Percentiles rank a stretch among this genome's conserved stretches.
These are phyloP conservation scores for Hypoxylon sp. DNA, from an alignment of 2,329 filamentous ascomycete genomes.

Conservation along the genomic window DNA sequence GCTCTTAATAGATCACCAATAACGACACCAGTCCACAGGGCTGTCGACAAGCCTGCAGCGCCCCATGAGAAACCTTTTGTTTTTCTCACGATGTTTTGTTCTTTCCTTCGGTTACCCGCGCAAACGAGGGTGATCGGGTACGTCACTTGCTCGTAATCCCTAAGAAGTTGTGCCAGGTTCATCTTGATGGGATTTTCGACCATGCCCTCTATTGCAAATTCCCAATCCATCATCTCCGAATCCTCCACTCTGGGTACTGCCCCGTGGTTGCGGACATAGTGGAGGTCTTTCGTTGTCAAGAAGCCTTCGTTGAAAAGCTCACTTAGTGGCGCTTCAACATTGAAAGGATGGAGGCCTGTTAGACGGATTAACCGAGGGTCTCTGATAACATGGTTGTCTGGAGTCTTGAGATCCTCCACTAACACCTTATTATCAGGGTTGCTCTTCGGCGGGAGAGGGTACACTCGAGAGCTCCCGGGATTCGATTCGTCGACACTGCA, in stretches of 20 bases:
- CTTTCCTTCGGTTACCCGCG: slow-evolving; percentile 91
- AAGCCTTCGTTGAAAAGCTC: slow-evolving; percentile 85
- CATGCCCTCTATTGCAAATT: slow-evolving; percentile 85
- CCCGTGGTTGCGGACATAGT: slow-evolving; percentile 94
- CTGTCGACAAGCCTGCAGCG: slow-evolving; percentile 86
- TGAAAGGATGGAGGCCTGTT: slow-evolving; percentile 92
- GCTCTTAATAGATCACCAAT: slow-evolving; percentile 78
- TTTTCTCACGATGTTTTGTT: slow-evolving; percentile 91
- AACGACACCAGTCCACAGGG: slow-evolving; percentile 86
- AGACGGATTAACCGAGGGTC: slow-evolving; percentile 87
- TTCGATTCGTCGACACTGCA: slow-evolving; percentile 41
- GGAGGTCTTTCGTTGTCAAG: slow-evolving; percentile 86
- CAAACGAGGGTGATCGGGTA: slow-evolving; percentile 92
- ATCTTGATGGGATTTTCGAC: slow-evolving; percentile 83
- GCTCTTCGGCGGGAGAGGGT: slow-evolving; percentile 79
- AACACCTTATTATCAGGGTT: slow-evolving; percentile 72
- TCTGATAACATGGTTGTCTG: slow-evolving; percentile 84
- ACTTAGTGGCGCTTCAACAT: slow-evolving; percentile 86
- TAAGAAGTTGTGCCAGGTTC: slow-evolving; percentile 78
- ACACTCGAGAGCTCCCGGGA: slow-evolving; percentile 52
- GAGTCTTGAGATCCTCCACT: slow-evolving; percentile 84
- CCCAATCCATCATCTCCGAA: slow-evolving; percentile 81
- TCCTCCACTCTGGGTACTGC: slow-evolving; percentile 82
- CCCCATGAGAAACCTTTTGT: slow-evolving; percentile 97
- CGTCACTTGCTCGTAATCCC: slow-evolving; percentile 84